These are phyloP conservation scores for Prunus kanzakura DNA, from an alignment of 306 rosid genomes.

Conservation along the genomic window DNA sequence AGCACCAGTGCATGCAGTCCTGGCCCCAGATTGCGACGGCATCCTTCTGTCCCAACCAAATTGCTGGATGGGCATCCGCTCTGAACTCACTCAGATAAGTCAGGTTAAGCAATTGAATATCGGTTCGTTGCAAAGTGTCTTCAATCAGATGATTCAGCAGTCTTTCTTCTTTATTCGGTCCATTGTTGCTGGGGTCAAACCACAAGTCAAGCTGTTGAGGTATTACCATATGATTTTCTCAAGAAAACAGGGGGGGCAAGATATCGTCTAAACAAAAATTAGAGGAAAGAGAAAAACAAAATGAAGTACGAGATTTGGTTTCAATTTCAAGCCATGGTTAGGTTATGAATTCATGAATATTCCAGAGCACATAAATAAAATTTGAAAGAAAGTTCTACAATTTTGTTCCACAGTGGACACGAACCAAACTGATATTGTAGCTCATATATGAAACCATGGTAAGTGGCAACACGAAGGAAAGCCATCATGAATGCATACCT, in stretches of 20 bases:
- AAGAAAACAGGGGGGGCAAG: slow-evolving; percentile 1
- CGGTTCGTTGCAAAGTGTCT: slow-evolving; percentile 49
- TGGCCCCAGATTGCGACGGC: slow-evolving; percentile 84
- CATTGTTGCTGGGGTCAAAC: slow-evolving; percentile 87
- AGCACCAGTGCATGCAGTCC: slow-evolving; percentile 97
- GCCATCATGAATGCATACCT: slow-evolving; percentile 47
- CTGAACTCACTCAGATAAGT: slow-evolving; percentile 77
- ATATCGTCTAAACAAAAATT: not conserved
- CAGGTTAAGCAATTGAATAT: slow-evolving; percentile 59
- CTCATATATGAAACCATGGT: not conserved
- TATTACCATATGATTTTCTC: slow-evolving; percentile 33
- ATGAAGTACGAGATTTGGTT: not conserved
- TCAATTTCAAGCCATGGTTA: not conserved
- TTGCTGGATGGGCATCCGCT: slow-evolving; percentile 88
- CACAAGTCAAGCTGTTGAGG: slow-evolving; percentile 70
- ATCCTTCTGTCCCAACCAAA: slow-evolving; percentile 87
- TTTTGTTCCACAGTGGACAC: not conserved
- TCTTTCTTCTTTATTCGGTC: slow-evolving; percentile 84
- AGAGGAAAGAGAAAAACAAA: not conserved
- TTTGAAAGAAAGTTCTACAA: not conserved
- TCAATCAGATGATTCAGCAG: slow-evolving; percentile 53
- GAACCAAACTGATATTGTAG: not conserved
- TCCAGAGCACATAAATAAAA: not conserved
- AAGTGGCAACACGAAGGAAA: slow-evolving; percentile 6
- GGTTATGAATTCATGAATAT: not conserved